A percentile compares a stretch with the other conserved stretches of the same genome.
Evolutionary conservation across 2,329 filamentous ascomycete species (phyloP).

Genomic region (Botrytis fabae): DNA sequence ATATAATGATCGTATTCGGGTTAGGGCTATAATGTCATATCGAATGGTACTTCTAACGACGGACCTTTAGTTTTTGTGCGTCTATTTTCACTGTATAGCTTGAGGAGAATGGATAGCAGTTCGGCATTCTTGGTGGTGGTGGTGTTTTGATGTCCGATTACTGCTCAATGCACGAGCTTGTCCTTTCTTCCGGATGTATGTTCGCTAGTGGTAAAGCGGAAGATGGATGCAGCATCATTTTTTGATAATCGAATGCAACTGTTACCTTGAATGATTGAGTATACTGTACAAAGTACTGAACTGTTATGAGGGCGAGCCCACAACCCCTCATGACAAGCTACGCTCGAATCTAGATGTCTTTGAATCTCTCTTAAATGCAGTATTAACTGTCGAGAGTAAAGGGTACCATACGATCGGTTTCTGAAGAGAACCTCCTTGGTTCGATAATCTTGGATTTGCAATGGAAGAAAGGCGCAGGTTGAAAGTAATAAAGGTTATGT

Average conservation of each 20-base stretch:
- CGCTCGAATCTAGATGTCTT: background rate
- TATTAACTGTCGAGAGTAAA: background rate
- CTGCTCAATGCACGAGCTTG: background rate
- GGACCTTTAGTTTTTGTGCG: background rate
- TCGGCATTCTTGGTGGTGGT: background rate
- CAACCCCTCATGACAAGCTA: background rate
- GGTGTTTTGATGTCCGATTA: background rate
- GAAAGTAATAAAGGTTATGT: background rate
- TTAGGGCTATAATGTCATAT: background rate
- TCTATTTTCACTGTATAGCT: background rate
- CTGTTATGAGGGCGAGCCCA: background rate
- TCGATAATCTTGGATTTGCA: background rate
- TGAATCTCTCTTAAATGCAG: background rate
- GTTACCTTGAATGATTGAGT: background rate
- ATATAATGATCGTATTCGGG: background rate
- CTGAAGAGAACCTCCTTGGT: background rate
- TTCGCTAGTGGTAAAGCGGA: background rate
- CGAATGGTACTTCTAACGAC: background rate
- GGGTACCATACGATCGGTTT: background rate
- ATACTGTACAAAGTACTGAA: background rate
- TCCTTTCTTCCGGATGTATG: background rate
- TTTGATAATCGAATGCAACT: background rate
- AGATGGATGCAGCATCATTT: background rate
- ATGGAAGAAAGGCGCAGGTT: background rate
- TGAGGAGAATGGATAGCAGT: background rate